Base-by-base conservation (phyloP, 2,329 filamentous ascomycete species). In the Curvularia verruculosa region DNA sequence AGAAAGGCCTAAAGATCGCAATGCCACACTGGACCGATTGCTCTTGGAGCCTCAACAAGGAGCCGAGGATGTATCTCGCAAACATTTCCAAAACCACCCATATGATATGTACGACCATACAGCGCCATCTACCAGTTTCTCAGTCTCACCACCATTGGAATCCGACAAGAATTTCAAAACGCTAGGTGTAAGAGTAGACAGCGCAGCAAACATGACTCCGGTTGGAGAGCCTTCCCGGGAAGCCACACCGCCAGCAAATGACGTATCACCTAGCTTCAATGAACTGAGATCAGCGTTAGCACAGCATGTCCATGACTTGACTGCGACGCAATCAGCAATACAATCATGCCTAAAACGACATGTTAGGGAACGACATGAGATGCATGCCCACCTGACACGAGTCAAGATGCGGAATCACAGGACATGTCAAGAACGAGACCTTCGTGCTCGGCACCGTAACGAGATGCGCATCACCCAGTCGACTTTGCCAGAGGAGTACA, bases 371-470 rank as follows among this genome's bases (percentile, higher is more conserved):
- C 52, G 61, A 18, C 54, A 59, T 23, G 55, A 61, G 56, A 31
- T 49, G 36, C 66, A 70, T 47, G 68, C 68, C 13, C 56, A 61
- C 43, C 19, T 60, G 12, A 58, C 55, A 7, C 56, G 56, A 34
- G 56, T 60, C 10, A 43, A 45, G 43, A 54, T 71, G 60, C 61
- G 59, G 39, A 58, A 63, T 21, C 61, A 72, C 34, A 60, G 70
- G 46, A 63, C 54, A 10, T 68, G 59, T 41, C 64, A 64, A 37
- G 64, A 68, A 39, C 64, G 56, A 18, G 60, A 66, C 5, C 9
- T 62, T n/a, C 60, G 60, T 19, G 39, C 58, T 13, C 54, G 58
- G 13, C 29, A 24, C 18, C 44, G 45, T 39, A 52, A 49, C 39
- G 49, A 26, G 28, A 49, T 46, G 39, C 26, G 19, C 23, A 34